These are phyloP conservation scores for Phylloporus sp. DNA, from an alignment of 768 basidiomycete genomes.

Conservation along the genomic window DNA sequence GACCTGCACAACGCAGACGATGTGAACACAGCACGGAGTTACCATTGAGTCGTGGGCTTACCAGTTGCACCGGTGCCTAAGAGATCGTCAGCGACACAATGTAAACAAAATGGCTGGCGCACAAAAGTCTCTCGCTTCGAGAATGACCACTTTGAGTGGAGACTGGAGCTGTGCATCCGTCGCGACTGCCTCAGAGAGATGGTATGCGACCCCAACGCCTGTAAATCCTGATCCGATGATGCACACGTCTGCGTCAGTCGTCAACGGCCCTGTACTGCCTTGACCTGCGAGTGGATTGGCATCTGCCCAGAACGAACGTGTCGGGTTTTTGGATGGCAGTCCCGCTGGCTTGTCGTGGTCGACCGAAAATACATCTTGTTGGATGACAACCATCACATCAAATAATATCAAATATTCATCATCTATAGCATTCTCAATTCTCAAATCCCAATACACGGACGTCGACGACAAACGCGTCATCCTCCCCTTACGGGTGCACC, in stretches of 20 bases:
- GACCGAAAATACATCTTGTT: slow-evolving; percentile 4
- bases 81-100: background rate
- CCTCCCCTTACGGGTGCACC: too few species aligned
- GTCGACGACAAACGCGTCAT: too few species aligned
- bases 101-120: background rate
- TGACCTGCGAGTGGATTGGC: slow-evolving; percentile 65
- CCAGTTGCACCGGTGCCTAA: slow-evolving; percentile 77
- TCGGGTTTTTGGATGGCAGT: slow-evolving; percentile 60
- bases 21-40: background rate
- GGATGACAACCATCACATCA: too few species aligned
- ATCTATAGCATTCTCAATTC: too few species aligned
- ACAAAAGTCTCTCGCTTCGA: slow-evolving; percentile 90
- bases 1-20: slow-evolving; percentile 39
- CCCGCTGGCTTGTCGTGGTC: slow-evolving; percentile 15
- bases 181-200: slow-evolving; percentile 44
- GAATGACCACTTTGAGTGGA: slow-evolving; percentile 51
- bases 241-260: slow-evolving; percentile 61
- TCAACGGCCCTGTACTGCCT: slow-evolving; percentile 62
- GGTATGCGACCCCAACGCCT: slow-evolving; percentile 71
- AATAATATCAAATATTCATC: background rate
- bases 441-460: too few species aligned
- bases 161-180: slow-evolving; percentile 3
- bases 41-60: slow-evolving; percentile 20
- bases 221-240: slow-evolving; percentile 82
- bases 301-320: slow-evolving; percentile 70